These are phyloP conservation scores for Ulota crispa DNA, from an alignment of 225 moss, liverwort and hornwort species.

Conservation along the genomic window DNA sequence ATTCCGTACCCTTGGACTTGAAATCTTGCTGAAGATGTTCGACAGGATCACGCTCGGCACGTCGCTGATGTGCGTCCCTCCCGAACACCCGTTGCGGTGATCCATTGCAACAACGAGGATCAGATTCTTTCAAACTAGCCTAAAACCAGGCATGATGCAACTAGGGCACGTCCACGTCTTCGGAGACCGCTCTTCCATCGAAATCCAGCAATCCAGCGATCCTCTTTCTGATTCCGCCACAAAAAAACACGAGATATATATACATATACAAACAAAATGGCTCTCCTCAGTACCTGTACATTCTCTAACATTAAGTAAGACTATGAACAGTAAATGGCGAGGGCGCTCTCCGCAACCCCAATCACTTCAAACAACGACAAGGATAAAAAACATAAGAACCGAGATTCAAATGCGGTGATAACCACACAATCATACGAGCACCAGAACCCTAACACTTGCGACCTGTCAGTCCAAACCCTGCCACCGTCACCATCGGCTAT, in stretches of 20 bases:
- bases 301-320: conserved; percentile 21
- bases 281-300: conserved; percentile 25
- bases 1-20: conserved; percentile 65
- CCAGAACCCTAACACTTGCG: background rate
- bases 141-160: conserved; percentile 13
- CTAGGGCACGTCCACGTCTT: conserved; percentile 15
- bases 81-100: background rate
- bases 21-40: conserved; percentile 54
- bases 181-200: conserved; percentile 13
- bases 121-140: background rate
- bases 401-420: background rate
- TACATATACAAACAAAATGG: background rate
- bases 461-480: background rate
- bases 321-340: conserved; percentile 2
- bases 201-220: background rate
- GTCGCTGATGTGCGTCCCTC: conserved; percentile 64
- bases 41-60: conserved; percentile 73
- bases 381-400: background rate
- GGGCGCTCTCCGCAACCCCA: background rate
- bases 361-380: background rate
- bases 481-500: background rate
- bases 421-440: background rate
- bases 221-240: conserved; percentile 2
- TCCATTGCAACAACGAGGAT: conserved; percentile 26
- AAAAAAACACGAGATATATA: background rate